Evolutionary conservation across 192 early-diverging fungal species (phyloP), one percentile per base, ranked within the genome.

Genomic region (Coemansia sp.): DNA sequence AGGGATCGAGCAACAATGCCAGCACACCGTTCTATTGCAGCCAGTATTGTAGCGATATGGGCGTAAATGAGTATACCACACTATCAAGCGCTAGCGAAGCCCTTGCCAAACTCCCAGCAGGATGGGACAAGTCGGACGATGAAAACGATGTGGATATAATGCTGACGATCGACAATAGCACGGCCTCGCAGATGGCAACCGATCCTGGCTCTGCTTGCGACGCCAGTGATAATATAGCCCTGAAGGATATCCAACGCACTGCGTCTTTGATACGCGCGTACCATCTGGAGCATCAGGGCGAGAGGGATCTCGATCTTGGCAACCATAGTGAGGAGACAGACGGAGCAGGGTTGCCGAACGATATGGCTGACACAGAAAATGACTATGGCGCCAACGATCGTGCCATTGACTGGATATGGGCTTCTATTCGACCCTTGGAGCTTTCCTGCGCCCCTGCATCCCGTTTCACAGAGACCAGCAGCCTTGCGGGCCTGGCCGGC

Each of bases 391-490:
- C 48, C 3, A 63, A 59, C 27, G 67, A 70, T 29, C 52, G 31
- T 17, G 59, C 31, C 9, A 66, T 79, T 29, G 76, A 79, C 44
- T 79, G 76, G 76, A 25, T 79, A 2, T 79, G 76, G 76, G 66
- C 70, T 30, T 25, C 52, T 13, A 59, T 79, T 33, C 70, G 67
- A 4, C 76, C 76, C 3, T 63, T 79, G 10, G 70, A 79, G 61
- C 70, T 79, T 38, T 47, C 56, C 17, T 70, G 70, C 31, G 70
- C 70, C 14, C 71, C 76, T 30, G 76, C 76, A 8, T 73, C 67
- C 2, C 67, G 76, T 5, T 65, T 79, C 59, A 59, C 67, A 17
- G 54, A 54, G 30, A 19, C 52, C 23, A 42, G 19, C 28, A 27
- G 28, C 36, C 33, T 45, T 23, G 13, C 33, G n/a, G 42, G 41